Evolutionary conservation across 306 rosid species (phyloP), one percentile per base, ranked within the genome.

Genomic region (Trifolium pratense): DNA sequence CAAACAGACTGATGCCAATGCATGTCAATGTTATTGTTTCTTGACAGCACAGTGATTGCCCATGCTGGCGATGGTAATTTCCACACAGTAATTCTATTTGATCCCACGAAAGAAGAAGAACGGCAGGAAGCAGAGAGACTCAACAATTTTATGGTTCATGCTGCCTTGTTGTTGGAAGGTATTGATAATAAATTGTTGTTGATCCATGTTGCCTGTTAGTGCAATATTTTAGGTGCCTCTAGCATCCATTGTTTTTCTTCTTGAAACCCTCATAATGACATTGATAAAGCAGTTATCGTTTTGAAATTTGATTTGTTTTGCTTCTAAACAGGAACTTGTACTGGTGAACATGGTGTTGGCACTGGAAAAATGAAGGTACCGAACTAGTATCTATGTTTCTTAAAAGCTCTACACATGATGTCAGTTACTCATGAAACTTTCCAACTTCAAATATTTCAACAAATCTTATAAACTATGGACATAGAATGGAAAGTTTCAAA

Each of bases 61-160:
- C 98, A 91, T 86, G 97, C 98, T 42, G 98, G 97, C 57, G 96
- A 94, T 40, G 98, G 98, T 72, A 94, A 94, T 85, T 94, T 94
- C 91, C 98, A 89, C 82, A 86, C 97, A 0, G 67, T 87, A 36
- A 88, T 94, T 74, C 82, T 94, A 18, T 88, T 94, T 77, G 91
- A 94, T 78, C 97, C 98, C 61, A 48, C 56, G 73, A 58, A 81
- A 67, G 96, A 88, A 80, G 92, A 88, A 37, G 91, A 94, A 10
- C 81, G 80, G 46, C 74, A 0, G 80, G 98, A 91, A 79, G 98
- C 95, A 13, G 96, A 88, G 86, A 89, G 89, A 70, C 84, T 94
- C 36, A 91, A 87, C 84, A 85, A 88, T 15, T 87, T 89, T 78
- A 94, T 94, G 97, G 98, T 91, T 74, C 87, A 82, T 74, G 80